Conservation (phyloP, 768 basidiomycete species). For the Auriscalpium vulgare region DNA sequence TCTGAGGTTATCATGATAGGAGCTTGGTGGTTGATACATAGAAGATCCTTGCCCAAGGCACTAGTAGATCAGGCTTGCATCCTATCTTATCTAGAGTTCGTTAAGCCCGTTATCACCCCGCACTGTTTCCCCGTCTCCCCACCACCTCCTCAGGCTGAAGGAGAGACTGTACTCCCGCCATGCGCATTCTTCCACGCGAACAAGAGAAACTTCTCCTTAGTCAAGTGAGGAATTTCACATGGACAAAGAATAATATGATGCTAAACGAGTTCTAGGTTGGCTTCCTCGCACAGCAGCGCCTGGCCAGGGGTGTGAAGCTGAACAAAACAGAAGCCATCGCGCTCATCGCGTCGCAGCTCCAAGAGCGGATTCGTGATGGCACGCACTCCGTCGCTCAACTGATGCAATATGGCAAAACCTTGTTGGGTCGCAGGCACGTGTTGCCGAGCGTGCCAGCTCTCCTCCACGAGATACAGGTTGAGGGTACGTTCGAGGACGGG, state of each 20-base stretch:
- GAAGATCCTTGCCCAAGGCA: too few relatives aligned
- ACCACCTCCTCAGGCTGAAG: too few relatives aligned
- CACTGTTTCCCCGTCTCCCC: too few relatives aligned
- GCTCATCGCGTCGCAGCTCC: slow-evolving; percentile 85
- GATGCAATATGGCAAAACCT: slow-evolving; percentile 87
- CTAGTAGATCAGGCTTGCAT: too few relatives aligned
- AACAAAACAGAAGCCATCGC: slow-evolving; percentile 86
- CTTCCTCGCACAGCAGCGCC: slow-evolving; percentile 84
- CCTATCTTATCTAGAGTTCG: too few relatives aligned
- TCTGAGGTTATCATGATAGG: too few relatives aligned
- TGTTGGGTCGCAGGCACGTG: slow-evolving; percentile 87
- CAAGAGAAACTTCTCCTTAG: slow-evolving; percentile 69
- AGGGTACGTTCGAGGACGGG: slow-evolving; percentile 89
- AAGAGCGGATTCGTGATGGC: slow-evolving; percentile 93
- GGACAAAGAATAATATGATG: too few relatives aligned
- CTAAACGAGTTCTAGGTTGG: slow-evolving; percentile 51
- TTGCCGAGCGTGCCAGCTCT: slow-evolving; percentile 68
- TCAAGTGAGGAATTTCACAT: slow-evolving; percentile 32
- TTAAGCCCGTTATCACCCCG: too few relatives aligned
- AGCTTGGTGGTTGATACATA: too few relatives aligned
- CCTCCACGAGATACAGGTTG: slow-evolving; percentile 86
- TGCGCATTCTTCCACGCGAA: slow-evolving; percentile 72
- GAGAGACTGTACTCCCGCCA: slow-evolving; percentile 17
- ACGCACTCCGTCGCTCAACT: slow-evolving; percentile 74
- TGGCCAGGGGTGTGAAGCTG: slow-evolving; percentile 85